Base-by-base conservation (phyloP, 192 early-diverging fungal species). In the Pilobolus umbonatus region DNA sequence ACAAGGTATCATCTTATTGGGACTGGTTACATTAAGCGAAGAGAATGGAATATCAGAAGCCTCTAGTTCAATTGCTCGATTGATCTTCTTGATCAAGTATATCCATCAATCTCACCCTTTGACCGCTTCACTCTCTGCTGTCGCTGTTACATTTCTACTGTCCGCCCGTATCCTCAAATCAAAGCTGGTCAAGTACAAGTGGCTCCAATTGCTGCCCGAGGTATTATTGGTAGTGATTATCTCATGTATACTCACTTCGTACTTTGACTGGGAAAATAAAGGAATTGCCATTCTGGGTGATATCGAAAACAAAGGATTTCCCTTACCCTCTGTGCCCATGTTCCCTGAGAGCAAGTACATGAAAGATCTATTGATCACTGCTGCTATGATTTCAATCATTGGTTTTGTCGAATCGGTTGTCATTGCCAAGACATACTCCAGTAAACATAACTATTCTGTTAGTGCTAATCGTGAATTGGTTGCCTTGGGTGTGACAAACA, bases 401-500 rank as follows among this genome's bases (percentile, higher is more conserved):
- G 96, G 96, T 3, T 96, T 99, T 65, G 95, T 99, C 21, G 96
- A 99, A 74, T 91, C 92, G 21, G 89, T 99, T 61, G 94, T 89
- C 25, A 88, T 95, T 17, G 87, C 93, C 4, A 94, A 96, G 64
- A 91, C 91, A 25, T 98, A 94, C 67, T 87, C 94, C 0, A 85
- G 83, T 52, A 84, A 90, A 45, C 89, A 95, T 76, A 90, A 94
- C 71, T 96, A 98, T 62, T 74, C 86, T 6, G 88, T 98, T 38
- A 92, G 89, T 12, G 87, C 95, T 9, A 99, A 99, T 64, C 86
- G 96, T 36, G 96, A 99, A 70, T 78, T 99, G 30, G 95, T 99
- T 34, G 96, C 95, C 3, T 73, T 99, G 56, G 96, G 96, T 25
- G 71, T 88, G n/a, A 78, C 86, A 48, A 99, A 98, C 57, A 79